Evolutionary conservation across 2,329 filamentous ascomycete species (phyloP), one percentile per base, ranked within the genome.

Genomic region (Allantophomopsis lycopodina): DNA sequence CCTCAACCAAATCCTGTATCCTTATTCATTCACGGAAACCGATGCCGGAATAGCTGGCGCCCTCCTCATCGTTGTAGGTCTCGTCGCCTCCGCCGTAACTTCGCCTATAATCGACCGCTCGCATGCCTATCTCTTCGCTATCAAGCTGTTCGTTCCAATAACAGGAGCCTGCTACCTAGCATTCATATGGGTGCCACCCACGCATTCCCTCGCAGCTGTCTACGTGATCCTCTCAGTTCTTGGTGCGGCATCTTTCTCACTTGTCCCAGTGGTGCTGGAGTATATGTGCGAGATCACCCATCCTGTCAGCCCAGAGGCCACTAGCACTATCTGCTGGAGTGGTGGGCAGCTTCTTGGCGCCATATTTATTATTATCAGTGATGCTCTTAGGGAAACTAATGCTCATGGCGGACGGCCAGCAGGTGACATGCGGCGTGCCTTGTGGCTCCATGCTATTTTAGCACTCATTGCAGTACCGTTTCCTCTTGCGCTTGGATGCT

Each of bases 21-120:
- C 91, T 0, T 89, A 95, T 61, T 83, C 76, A 51, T 94, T 86
- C 69, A 72, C 65, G 43, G 82, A 94, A 56, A 80, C 81, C 47
- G 71, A 94, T 41, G 84, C 89, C 16, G 91, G 91, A 28, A 88
- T 96, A 51, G 86, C 80, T 10, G 91, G 91, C 46, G 91, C 83
- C 1, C 60, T 96, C 7, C 71, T 96, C 28, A 96, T 96, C 55
- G 69, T 94, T 36, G 83, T 91, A 39, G 91, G 91, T 7, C 75
- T 98, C 2, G 68, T 93, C 35, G 60, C 73, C 4, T 72, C 86
- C 0, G 91, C 86, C 12, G 66, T 94, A 44, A 69, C 76, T 1
- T 84, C 80, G 0, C 89, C 89, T 0, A 68, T 95, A 48, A 74
- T 94, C 46, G 91, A 96, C 62, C 75, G 80, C 39, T 88, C 79